Evolutionary conservation across 2,329 filamentous ascomycete genomes (phyloP).

Genomic region (Alternaria burnsii): DNA sequence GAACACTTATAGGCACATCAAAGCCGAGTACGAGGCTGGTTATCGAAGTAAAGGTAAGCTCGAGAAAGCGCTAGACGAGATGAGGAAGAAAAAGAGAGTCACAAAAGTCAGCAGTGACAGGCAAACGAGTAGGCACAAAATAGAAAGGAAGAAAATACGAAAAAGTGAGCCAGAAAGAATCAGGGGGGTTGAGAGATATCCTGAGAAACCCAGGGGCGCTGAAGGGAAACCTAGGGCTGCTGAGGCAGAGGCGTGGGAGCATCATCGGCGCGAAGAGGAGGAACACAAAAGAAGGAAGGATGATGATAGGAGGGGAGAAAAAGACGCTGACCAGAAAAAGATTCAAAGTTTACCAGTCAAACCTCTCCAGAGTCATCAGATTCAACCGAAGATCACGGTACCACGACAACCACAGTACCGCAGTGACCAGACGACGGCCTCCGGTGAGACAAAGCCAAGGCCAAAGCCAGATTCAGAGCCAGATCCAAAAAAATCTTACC

Average conservation of each 20-base stretch:
- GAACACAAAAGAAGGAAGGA: not conserved
- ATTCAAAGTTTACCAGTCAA: not conserved
- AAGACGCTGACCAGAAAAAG: not conserved
- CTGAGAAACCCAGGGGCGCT: not conserved
- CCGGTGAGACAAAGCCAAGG: too few species aligned
- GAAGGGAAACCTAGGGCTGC: not conserved
- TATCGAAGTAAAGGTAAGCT: slow-evolving; percentile 19
- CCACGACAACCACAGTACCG: too few species aligned
- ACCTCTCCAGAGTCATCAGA: too few species aligned
- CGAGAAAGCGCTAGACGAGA: slow-evolving; percentile 23
- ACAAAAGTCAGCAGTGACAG: not conserved
- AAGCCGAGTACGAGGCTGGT: slow-evolving; percentile 30
- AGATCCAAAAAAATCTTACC: too few species aligned
- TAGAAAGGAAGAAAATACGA: not conserved
- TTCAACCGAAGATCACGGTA: too few species aligned
- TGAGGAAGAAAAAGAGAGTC: slow-evolving; percentile 13
- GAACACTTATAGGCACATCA: slow-evolving; percentile 34
- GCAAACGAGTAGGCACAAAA: not conserved
- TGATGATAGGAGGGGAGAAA: not conserved
- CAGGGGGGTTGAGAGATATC: not conserved
- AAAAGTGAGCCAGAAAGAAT: not conserved
- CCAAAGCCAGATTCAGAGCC: too few species aligned
- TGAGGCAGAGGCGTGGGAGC: not conserved
- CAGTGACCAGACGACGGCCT: too few species aligned
- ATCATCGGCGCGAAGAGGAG: not conserved